Base-by-base conservation (phyloP, 2,329 filamentous ascomycete genomes). In the Dichotomopilus funicola region DNA sequence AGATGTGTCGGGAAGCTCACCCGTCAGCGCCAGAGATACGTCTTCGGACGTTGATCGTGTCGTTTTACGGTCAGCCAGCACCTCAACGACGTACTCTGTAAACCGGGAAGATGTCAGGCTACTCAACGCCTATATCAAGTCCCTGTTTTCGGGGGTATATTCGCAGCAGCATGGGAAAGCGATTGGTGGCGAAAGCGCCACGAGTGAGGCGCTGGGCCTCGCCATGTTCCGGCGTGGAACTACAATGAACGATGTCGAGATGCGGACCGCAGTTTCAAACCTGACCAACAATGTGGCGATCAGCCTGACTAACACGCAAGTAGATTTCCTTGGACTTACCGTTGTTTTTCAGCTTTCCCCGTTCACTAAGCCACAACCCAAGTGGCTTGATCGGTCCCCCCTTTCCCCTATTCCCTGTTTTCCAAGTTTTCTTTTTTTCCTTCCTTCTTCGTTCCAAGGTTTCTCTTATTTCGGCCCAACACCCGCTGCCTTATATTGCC, bases 301-400 rank as follows among this genome's bases (percentile, higher is more conserved):
- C 8, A 62, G 62, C 43, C 47, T 67, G 43, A 63, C 62, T 1
- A 63, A 64, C 49, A 43, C 61, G 66, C 64, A 61, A 59, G 66
- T 62, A 34, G 9, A 52, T 27, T 52, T 57, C 50, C 13, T 45
- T 40, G 35, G 27, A 38, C 19, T 49, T 43, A 35, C 43, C 47
- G 34, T 40, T 40, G 19, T 46, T 38, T 40, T 42, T 42, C 13
- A 6, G 12, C 13, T n/a, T 10, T 42, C 6, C 19, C 19, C 19
- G 19, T 27, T 27, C 3, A 27, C 19, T 3, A 27, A 27, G 19
- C 19, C 19, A 27, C 19, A 27, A 27, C 19, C 19, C 19, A 27
- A 27, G 19, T 27, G 19, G 19, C 3, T 42, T 42, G 6, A 42
- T 42, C 6, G 1, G 1, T 6, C 11, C 40, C 11, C 11, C 13